These are phyloP conservation scores for Alternaria sp. DNA, from an alignment of 2,329 filamentous ascomycete genomes.

Conservation along the genomic window DNA sequence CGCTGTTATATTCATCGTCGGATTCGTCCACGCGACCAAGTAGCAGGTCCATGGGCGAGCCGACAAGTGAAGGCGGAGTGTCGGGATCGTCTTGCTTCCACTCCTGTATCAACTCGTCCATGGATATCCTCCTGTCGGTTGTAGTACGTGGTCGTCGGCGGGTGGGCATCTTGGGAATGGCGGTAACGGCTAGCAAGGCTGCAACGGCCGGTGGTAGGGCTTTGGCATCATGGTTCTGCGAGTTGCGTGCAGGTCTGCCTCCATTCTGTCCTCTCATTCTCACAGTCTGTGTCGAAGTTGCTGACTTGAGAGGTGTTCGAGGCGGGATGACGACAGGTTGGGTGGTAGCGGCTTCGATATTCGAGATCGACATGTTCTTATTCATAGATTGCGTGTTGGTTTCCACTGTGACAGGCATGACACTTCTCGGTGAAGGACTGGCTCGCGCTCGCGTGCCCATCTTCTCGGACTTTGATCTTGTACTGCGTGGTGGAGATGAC, in stretches of 20 bases:
- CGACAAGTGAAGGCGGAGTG: conserved; percentile 50
- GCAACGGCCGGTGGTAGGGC: conserved; percentile 64
- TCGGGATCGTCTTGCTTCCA: conserved; percentile 59
- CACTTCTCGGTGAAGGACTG: conserved; percentile 23
- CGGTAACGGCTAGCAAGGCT: conserved; percentile 66
- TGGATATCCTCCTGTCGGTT: conserved; percentile 58
- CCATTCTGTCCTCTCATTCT: conserved; percentile 44
- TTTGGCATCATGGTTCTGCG: conserved; percentile 51
- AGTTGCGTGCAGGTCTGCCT: conserved; percentile 34
- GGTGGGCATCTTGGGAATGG: conserved; percentile 63
- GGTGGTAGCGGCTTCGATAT: conserved; percentile 26
- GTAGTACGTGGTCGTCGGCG: conserved; percentile 53
- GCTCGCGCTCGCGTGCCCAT: conserved; percentile 43
- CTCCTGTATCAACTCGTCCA: conserved; percentile 65
- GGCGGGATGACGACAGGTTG: conserved; percentile 55
- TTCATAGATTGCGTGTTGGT: conserved; percentile 17
- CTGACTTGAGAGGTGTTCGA: conserved; percentile 40
- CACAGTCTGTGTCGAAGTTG: conserved; percentile 43
- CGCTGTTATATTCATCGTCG: conserved; percentile 51
- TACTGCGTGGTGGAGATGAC: conserved; percentile 36
- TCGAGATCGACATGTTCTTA: conserved; percentile 13
- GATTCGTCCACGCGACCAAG: conserved; percentile 63
- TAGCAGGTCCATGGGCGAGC: conserved; percentile 62
- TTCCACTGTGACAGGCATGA: conserved; percentile 19
- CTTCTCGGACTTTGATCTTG: conserved; percentile 30